A percentile compares a stretch with the other conserved stretches of the same genome.
Evolutionary conservation across 345 rosid species (phyloP).

Genomic region (Gossypium mustelinum): DNA sequence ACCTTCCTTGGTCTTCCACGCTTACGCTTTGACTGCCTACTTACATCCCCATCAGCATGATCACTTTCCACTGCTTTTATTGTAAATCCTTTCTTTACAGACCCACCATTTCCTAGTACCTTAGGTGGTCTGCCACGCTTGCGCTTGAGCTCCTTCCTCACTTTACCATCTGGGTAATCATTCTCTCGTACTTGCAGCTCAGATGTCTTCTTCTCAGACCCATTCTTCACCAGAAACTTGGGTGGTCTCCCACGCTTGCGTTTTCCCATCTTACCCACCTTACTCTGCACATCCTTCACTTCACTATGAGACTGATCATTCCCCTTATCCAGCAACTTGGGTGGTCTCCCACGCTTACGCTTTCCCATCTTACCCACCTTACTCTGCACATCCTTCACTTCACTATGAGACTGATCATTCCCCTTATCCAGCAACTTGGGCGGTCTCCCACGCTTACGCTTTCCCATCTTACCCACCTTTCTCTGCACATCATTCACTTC

Average conservation of each 20-base stretch:
- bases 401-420: slow-evolving; percentile 8
- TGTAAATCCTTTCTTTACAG: background rate
- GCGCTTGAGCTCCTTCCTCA: background rate
- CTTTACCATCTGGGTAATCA: background rate
- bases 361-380: slow-evolving; percentile 13
- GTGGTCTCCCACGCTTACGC: slow-evolving; percentile 36
- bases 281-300: slow-evolving; percentile 4
- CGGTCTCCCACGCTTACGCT: slow-evolving; percentile 36
- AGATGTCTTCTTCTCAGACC: background rate
- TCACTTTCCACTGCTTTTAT: background rate
- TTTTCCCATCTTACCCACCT: slow-evolving; percentile 6
- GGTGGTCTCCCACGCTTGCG: slow-evolving; percentile 16
- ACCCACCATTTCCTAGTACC: background rate
- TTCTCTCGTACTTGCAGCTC: background rate
- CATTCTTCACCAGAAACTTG: slow-evolving; percentile 8
- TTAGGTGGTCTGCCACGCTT: slow-evolving; percentile 1
- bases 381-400: slow-evolving; percentile 2
- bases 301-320: slow-evolving; percentile 2
- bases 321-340: slow-evolving; percentile 20
- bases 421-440: slow-evolving; percentile 19
- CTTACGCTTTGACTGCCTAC: background rate
- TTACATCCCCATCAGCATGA: background rate
- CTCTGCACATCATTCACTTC: background rate
- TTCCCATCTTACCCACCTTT: background rate
- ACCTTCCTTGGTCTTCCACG: slow-evolving; percentile 3